Base-by-base conservation (phyloP, 2,329 filamentous ascomycete species). In the Phialocephala sp. region DNA sequence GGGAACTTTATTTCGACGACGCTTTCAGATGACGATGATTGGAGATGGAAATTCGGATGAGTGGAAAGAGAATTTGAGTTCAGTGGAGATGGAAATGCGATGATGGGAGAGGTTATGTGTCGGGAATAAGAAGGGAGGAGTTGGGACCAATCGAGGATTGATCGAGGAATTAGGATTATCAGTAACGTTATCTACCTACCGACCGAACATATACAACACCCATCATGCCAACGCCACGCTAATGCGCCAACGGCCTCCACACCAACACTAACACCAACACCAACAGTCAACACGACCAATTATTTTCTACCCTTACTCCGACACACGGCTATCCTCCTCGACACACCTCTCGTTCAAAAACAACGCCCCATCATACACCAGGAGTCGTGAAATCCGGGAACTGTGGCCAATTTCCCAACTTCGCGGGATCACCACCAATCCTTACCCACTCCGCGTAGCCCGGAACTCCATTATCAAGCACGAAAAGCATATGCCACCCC, bases 401-500 rank as follows among this genome's bases (percentile, higher is more conserved):
- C 27, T 66, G 41, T 1, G 88, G 88, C 89, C 88, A 91, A 68
- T 89, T 84, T 2, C 88, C 88, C 22, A 91, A 54, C 6, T 58
- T 60, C 0, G 79, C 88, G 0, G 87, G 88, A 75, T 91, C 89
- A 20, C 87, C 87, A 18, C 89, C 89, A 61, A 91, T 87, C 22
- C 89, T 80, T n/a, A 91, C 85, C 77, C 87, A 87, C 22, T 82
- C 80, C 80, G 87, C 85, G 15, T 86, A 79, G 6, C 84, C 86
- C 0, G 89, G 88, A n/a, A 86, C 84, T 0, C 83, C 83, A 3
- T 84, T 84, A 63, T 90, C 87, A 1, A 90, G 80, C 0, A 89
- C 82, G 71, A 85, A 89, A 77, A 89, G 79, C 76, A 87, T 84
- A 72, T 86, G 88, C 87, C 87, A 90, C 1, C 86, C 86, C 0